These are phyloP conservation scores for Candida quercuum DNA, from an alignment of 805 yeast genomes.

Conservation along the genomic window DNA sequence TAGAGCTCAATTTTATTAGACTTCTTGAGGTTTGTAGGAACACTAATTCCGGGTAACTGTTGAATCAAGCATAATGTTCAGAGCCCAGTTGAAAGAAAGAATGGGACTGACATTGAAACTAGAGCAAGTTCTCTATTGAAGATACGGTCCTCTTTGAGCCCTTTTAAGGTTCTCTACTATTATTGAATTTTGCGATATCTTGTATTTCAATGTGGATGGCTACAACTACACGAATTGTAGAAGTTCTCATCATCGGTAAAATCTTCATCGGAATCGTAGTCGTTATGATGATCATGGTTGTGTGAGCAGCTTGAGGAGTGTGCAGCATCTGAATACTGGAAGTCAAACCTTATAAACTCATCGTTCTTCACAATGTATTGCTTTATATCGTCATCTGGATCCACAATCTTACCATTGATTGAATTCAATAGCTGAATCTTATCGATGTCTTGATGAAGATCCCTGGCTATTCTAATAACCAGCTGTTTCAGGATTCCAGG, in stretches of 20 bases:
- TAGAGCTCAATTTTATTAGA: too few relatives aligned
- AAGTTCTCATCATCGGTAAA: constrained; percentile 23
- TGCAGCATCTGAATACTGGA: constrained; percentile 10
- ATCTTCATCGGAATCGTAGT: constrained; percentile 15
- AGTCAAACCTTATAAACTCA: constrained; percentile 14
- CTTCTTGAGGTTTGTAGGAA: too few relatives aligned
- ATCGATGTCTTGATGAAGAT: constrained; percentile 12
- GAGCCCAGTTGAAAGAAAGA: too few relatives aligned
- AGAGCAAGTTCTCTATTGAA: too few relatives aligned
- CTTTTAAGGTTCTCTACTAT: too few relatives aligned
- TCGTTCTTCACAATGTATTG: constrained; percentile 10
- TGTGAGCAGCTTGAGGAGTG: constrained; percentile 4
- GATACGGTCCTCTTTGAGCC: too few relatives aligned
- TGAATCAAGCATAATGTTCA: too few relatives aligned
- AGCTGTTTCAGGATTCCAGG: constrained; percentile 12
- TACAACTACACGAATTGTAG: constrained; percentile 21
- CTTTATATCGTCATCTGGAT: constrained; percentile 12
- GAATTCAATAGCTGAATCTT: constrained; percentile 18
- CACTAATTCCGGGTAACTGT: too few relatives aligned
- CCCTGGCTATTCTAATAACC: constrained; percentile 17
- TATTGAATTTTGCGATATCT: too few relatives aligned
- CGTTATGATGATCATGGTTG: constrained; percentile 13
- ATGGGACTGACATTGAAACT: too few relatives aligned
- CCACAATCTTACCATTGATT: constrained; percentile 11
- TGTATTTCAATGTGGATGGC: constrained; percentile 12